Evolutionary conservation across 148 eudicot genomes (phyloP).

Genomic region (Silene latifolia): DNA sequence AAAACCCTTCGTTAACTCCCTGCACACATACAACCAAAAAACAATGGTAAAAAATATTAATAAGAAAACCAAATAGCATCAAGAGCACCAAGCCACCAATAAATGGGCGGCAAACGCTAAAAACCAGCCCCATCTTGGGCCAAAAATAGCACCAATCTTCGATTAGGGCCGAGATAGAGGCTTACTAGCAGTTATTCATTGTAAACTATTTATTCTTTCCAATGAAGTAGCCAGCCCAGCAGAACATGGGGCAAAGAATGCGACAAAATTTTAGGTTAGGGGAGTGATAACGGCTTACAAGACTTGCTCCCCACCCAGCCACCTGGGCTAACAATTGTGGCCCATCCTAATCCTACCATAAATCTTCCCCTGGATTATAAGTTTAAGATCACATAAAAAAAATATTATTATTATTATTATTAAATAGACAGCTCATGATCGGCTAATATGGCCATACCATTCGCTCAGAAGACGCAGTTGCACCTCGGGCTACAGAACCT

Average conservation of each 20-base stretch:
- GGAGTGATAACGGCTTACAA: not conserved
- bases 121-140: not conserved
- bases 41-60: constrained; percentile 5
- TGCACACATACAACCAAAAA: constrained; percentile 30
- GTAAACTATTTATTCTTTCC: not conserved
- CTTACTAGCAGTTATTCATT: not conserved
- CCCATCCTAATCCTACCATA: constrained; percentile 1
- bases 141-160: not conserved
- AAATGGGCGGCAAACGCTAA: not conserved
- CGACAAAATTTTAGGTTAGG: not conserved
- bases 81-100: not conserved
- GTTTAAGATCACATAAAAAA: not conserved
- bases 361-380: not conserved
- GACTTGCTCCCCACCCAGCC: not conserved
- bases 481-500: constrained; percentile 52
- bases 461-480: constrained; percentile 49
- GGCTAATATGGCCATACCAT: constrained; percentile 44
- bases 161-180: not conserved
- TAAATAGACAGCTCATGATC: not conserved
- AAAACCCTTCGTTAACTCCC: constrained; percentile 62
- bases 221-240: not conserved
- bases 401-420: not conserved
- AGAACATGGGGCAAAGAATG: not conserved
- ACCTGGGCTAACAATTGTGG: not conserved
- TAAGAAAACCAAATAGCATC: constrained; percentile 4